Evolutionary conservation across 2,329 filamentous ascomycete species (phyloP).

Genomic region (Malbranchea zuffiana): DNA sequence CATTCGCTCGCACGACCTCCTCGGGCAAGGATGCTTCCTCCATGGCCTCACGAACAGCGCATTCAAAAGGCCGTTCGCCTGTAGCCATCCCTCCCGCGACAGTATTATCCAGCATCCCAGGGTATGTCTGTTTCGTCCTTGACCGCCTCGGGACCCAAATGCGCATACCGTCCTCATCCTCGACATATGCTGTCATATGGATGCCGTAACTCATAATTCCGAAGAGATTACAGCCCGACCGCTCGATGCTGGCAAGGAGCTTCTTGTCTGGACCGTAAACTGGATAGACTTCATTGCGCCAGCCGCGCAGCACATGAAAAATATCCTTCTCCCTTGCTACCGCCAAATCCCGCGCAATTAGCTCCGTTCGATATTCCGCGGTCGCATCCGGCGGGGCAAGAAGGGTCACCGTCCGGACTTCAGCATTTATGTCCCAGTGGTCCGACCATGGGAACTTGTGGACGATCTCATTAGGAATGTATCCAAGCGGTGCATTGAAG

Average conservation of each 20-base stretch:
- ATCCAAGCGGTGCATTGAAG: slow-evolving; percentile 53
- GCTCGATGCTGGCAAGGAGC: slow-evolving; percentile 62
- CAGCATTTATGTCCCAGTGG: slow-evolving; percentile 49
- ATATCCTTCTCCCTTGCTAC: slow-evolving; percentile 59
- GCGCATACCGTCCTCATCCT: slow-evolving; percentile 49
- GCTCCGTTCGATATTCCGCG: slow-evolving; percentile 51
- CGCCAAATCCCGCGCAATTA: slow-evolving; percentile 47
- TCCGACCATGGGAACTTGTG: slow-evolving; percentile 39
- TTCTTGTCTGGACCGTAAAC: slow-evolving; percentile 54
- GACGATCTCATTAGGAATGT: slow-evolving; percentile 42
- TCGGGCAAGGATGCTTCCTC: slow-evolving; percentile 80
- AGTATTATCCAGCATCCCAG: slow-evolving; percentile 87
- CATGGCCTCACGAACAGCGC: slow-evolving; percentile 70
- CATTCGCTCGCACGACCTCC: slow-evolving; percentile 51
- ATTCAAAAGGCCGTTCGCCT: slow-evolving; percentile 68
- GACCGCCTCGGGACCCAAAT: slow-evolving; percentile 79
- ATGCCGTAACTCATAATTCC: slow-evolving; percentile 69
- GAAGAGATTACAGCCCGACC: slow-evolving; percentile 62
- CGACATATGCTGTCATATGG: slow-evolving; percentile 66
- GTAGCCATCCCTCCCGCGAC: slow-evolving; percentile 79
- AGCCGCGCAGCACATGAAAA: slow-evolving; percentile 65
- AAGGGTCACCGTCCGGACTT: slow-evolving; percentile 52
- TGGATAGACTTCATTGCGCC: slow-evolving; percentile 71
- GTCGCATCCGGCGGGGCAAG: slow-evolving; percentile 44
- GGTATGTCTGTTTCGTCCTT: slow-evolving; percentile 71